A percentile compares a stretch with the other conserved stretches of the same genome.
Evolutionary conservation across 371 early-diverging fungal species (phyloP).

Genomic region (Mucor sp.): DNA sequence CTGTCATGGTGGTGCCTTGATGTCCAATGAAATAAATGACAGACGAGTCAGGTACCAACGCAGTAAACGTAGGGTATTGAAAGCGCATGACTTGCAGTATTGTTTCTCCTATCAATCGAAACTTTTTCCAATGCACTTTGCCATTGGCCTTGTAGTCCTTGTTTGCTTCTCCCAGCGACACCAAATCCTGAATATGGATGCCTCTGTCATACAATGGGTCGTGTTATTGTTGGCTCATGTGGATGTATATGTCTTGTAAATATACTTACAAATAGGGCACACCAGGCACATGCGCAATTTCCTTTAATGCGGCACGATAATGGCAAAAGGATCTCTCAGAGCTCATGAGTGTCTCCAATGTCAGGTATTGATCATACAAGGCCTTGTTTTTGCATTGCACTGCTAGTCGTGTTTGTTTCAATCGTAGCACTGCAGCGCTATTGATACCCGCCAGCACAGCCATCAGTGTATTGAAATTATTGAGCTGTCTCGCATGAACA

Average conservation of each 20-base stretch:
- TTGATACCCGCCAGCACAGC: constrained; percentile 76
- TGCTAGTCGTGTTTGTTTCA: constrained; percentile 60
- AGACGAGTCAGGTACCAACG: constrained; percentile 30
- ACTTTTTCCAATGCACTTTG: constrained; percentile 64
- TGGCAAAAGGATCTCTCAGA: constrained; percentile 62
- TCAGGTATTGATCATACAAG: constrained; percentile 50
- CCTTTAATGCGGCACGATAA: constrained; percentile 60
- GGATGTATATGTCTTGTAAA: too few species aligned
- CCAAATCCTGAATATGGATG: constrained; percentile 55
- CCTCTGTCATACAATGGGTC: constrained; percentile 30
- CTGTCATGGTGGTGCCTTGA: constrained; percentile 27
- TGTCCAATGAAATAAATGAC: constrained; percentile 39
- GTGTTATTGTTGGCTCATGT: too few species aligned
- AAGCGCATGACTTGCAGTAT: constrained; percentile 47
- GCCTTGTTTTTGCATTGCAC: constrained; percentile 53
- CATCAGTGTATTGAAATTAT: constrained; percentile 75
- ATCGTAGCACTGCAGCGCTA: constrained; percentile 62
- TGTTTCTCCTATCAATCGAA: constrained; percentile 55
- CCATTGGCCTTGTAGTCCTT: constrained; percentile 54
- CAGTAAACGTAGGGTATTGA: constrained; percentile 34
- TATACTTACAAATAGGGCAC: constrained; percentile 58
- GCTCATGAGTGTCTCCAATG: constrained; percentile 65
- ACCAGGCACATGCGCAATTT: constrained; percentile 43
- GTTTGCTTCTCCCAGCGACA: constrained; percentile 59
- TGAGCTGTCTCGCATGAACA: constrained; percentile 56